These are phyloP conservation scores for Monotropa hypopitys DNA, from an alignment of 179 eudicot species.

Conservation along the genomic window DNA sequence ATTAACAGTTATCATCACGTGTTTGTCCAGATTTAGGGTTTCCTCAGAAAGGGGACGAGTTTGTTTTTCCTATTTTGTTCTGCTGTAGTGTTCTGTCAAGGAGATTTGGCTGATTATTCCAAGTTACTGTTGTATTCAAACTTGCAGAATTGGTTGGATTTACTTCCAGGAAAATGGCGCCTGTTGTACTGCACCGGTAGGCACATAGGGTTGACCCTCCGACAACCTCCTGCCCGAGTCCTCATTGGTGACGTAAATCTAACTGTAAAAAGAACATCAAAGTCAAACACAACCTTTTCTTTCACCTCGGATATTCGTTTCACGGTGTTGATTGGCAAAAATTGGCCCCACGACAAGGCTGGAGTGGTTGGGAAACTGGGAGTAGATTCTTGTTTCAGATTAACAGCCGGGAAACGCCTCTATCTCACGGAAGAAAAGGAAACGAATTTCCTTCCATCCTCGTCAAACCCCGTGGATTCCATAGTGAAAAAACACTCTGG, in stretches of 20 bases:
- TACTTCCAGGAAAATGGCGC: slow-evolving; percentile 94
- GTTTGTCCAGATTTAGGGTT: no score
- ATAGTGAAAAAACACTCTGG: slow-evolving; percentile 37
- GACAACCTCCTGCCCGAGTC: slow-evolving; percentile 57
- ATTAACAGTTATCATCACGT: no score
- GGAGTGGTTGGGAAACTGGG: slow-evolving; percentile 46
- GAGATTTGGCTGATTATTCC: neutral
- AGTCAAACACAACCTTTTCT: slow-evolving; percentile 27
- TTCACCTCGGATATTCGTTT: slow-evolving; percentile 44
- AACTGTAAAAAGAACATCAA: slow-evolving; percentile 23
- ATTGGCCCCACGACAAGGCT: slow-evolving; percentile 70
- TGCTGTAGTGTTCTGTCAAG: neutral
- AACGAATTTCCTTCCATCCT: slow-evolving; percentile 12
- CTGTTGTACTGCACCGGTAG: slow-evolving; percentile 69
- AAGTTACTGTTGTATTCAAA: neutral
- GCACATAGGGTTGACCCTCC: slow-evolving; percentile 74
- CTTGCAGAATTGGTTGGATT: slow-evolving; percentile 61
- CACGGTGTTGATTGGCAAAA: slow-evolving; percentile 34
- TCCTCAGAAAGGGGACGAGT: neutral
- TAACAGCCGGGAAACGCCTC: slow-evolving; percentile 59
- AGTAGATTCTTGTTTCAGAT: slow-evolving; percentile 28
- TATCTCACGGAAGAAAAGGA: slow-evolving; percentile 43
- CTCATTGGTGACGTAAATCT: slow-evolving; percentile 59
- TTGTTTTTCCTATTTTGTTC: neutral
- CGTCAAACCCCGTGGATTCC: slow-evolving; percentile 21